phyloP scores from a whole-genome alignment of 108 stramenopile genomes.

The Cyclotella choctawhatcheeana region DNA sequence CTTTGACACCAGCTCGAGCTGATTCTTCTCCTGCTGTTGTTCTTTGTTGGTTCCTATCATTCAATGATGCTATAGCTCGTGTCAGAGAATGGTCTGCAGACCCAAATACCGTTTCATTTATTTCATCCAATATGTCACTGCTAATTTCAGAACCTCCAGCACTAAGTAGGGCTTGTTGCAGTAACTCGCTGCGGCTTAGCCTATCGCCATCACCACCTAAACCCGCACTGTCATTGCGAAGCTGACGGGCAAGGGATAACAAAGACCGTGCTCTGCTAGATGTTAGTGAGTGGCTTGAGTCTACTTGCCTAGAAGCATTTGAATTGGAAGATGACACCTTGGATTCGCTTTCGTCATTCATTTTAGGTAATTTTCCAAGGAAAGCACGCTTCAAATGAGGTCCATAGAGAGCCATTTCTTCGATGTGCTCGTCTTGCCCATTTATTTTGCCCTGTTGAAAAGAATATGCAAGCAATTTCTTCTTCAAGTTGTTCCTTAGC shows the following conservation, averaged over 20 bases:
- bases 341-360: slow-evolving; percentile 2
- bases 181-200: slow-evolving; percentile 59
- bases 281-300: slow-evolving; percentile 3
- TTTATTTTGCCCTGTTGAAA: slow-evolving; percentile 24
- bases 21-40: slow-evolving; percentile 4
- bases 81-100: slow-evolving; percentile 46
- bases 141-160: slow-evolving; percentile 30
- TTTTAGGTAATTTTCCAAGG: slow-evolving; percentile 59
- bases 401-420: slow-evolving; percentile 41
- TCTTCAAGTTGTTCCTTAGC: slow-evolving; percentile 31
- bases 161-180: slow-evolving; percentile 61
- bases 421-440: slow-evolving; percentile 31
- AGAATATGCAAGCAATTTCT: slow-evolving; percentile 30
- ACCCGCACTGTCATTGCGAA: slow-evolving; percentile 51
- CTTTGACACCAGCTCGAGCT: slow-evolving; percentile 9
- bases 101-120: slow-evolving; percentile 46
- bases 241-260: slow-evolving; percentile 59
- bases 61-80: slow-evolving; percentile 54
- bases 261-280: slow-evolving; percentile 61
- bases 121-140: slow-evolving; percentile 49
- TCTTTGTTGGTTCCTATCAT: slow-evolving; percentile 21
- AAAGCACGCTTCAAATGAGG: slow-evolving; percentile 65
- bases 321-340: slow-evolving; percentile 7
- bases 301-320: slow-evolving; percentile 22
- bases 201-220: slow-evolving; percentile 46